Base-by-base conservation (phyloP, 129 eudicot species). In the Flaveria robusta region DNA sequence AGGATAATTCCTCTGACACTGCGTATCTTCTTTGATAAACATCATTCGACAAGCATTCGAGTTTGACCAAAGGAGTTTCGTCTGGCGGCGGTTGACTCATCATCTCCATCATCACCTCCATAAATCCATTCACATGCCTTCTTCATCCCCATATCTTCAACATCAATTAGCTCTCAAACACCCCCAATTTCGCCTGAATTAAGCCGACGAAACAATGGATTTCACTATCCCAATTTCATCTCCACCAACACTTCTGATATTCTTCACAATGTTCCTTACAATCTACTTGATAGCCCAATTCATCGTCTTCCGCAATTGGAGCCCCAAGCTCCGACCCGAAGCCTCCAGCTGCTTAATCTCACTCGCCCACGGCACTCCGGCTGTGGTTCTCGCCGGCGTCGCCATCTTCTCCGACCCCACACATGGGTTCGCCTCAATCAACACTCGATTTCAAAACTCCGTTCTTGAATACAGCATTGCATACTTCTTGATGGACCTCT, bases 381-480 rank as follows among this genome's bases (percentile, higher is more conserved):
- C 97, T 5, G 89, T 69, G 1, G 68, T 93, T 79, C 71, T 93
- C 12, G 95, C 98, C 62, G 6, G 39, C 9, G 20, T 19, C n/a
- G 87, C 97, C 39, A 82, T 93, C 45, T 9, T 85, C 50, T 68
- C 85, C 70, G 86, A 85, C 82, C 78, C 81, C 10, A 72, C 70
- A 27, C 74, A 52, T 1, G 43, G 75, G 15, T 93, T 88, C 75
- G 83, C 88, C 18, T 86, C 98, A 12, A 7, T 55, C 66, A 93
- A 93, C 79, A 86, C 92, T 22, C 27, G 12, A 8, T 78, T 46
- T 18, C 92, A 90, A 11, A 86, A 81, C 82, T 42, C 80, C 0
- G 92, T 86, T 2, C 92, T 90, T 11, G 98, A 93, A 75, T 93
- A 86, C 85, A 93, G 98, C 86, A 76, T 93, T 62, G 90, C 98